Base-by-base conservation (phyloP, 176 grass and related monocot species). In the Chrysopogon serrulatus region DNA sequence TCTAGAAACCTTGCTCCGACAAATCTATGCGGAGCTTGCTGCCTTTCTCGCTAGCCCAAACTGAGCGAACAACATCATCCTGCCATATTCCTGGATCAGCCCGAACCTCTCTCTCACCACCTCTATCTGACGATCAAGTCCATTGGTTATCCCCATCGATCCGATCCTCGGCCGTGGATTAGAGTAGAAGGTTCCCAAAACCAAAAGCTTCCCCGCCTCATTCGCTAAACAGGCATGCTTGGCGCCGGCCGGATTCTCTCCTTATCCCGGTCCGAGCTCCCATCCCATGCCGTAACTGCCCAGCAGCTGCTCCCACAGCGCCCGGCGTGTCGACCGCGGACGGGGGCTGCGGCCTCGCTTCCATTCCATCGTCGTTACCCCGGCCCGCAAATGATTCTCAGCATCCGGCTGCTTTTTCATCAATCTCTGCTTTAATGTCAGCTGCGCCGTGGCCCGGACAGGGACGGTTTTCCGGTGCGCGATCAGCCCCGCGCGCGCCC, bases 271-370 rank as follows among this genome's bases (percentile, higher is more conserved):
- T 74, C 69, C 27, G 11, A 27, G 8, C 37, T 19, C 65, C 75
- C 32, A 44, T 32, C 39, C 65, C 34, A 36, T 74, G 0, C 71
- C 59, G n/a, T n/a, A n/a, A n/a, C n/a, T n/a, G n/a, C n/a, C n/a
- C n/a, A n/a, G n/a, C 56, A 72, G 35, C 41, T 39, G 45, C 78
- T 81, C 23, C 23, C 43, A 28, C 77, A 70, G 40, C 36, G 40
- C 36, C 15, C 10, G 70, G 53, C 26, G 65, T 83, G 82, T 81
- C 82, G 87, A 89, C 71, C 77, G 60, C n/a, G 68, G 82, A 35
- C 12, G 32, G 65, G 18, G 68, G 32, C 31, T n/a, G 31, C 16
- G n/a, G 18, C 1, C 53, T 56, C 6, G 2, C 53, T 56, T 41
- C 0, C 9, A 41, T 10, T 63, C 19, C 1, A 26, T 42, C 36